Evolutionary conservation across 192 early-diverging fungal species (phyloP), one percentile per base, ranked within the genome.

Genomic region (Powellomyces hirtus): DNA sequence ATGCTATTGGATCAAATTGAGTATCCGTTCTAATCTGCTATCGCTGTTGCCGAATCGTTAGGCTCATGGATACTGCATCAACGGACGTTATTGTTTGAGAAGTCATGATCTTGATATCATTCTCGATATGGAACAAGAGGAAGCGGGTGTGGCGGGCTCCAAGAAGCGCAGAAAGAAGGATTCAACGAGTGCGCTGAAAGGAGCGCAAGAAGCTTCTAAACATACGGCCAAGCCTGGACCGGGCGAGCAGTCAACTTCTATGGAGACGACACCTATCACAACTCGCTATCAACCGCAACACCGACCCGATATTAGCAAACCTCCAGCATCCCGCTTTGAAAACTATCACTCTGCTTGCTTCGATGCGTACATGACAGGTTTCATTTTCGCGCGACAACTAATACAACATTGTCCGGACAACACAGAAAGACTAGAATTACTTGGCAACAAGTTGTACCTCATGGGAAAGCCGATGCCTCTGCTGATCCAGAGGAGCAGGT

Each of bases 331-430:
- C 29, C 7, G 51, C 51, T 76, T 86, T 42, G 68, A 86, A 75
- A 86, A 79, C 36, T 91, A 90, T 61, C 95, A 98, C 69, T 91
- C 92, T 0, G 94, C 96, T 1, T 89, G 90, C 63, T 96, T 91
- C 80, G 96, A 98, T 70, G 90, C 96, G 3, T 98, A 86, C 77
- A 98, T 98, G 96, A 98, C 96, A 0, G 96, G 92, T 1, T 97
- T 81, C 33, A 83, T 94, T 26, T 94, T 91, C 68, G 86, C 85
- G 51, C 85, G 86, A 38, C 59, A 38, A 34, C 53, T 30, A 8
- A 16, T 29, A 34, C 31, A 34, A 52, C 10, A 24, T 52, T 24
- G 51, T 8, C 18, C 20, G 27, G 20, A 29, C 42, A 4, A 6
- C 51, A 18, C 33, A 69, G 14, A 64, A 76, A 36, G 77, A 86